phyloP scores from a whole-genome alignment of 108 stramenopile genomes.

The Nitzschia sp. region DNA sequence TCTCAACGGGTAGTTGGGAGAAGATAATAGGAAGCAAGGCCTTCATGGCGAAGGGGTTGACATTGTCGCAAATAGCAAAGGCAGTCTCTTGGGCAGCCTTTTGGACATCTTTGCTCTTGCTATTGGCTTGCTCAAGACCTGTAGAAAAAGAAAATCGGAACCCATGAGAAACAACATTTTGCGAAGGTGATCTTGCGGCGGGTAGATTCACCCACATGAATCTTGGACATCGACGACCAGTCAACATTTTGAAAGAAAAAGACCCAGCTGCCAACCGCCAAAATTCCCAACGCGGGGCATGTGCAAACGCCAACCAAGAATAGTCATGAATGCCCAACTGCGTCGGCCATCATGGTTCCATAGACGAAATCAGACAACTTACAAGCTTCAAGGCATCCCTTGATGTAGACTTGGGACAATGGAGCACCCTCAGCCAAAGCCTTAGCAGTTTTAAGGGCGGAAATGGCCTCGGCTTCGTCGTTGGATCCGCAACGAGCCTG shows the following conservation, averaged over 20 bases:
- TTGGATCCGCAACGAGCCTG: conserved; percentile 74
- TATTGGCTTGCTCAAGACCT: conserved; percentile 68
- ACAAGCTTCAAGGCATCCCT: conserved; percentile 71
- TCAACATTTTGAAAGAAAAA: too few species aligned
- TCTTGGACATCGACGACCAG: too few species aligned
- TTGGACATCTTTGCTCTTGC: conserved; percentile 65
- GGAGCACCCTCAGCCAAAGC: conserved; percentile 71
- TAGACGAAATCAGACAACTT: conserved; percentile 13
- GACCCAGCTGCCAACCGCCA: too few species aligned
- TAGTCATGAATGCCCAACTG: not conserved
- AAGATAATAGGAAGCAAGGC: conserved; percentile 81
- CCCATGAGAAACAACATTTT: too few species aligned
- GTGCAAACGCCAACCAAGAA: not conserved
- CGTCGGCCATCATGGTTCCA: not conserved
- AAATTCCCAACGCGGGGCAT: too few species aligned
- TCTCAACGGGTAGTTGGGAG: conserved; percentile 74
- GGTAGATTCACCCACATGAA: too few species aligned
- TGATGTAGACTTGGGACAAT: conserved; percentile 73
- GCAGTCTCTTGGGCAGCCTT: conserved; percentile 64
- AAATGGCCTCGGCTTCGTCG: conserved; percentile 77
- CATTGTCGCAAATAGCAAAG: conserved; percentile 78
- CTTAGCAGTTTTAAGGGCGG: conserved; percentile 70
- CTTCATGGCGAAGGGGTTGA: conserved; percentile 88
- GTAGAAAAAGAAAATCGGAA: not conserved
- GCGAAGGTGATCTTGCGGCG: too few species aligned